A percentile compares a stretch with the other conserved stretches of the same genome.
Evolutionary conservation across 345 rosid species (phyloP).

Genomic region (Heritiera fomes): DNA sequence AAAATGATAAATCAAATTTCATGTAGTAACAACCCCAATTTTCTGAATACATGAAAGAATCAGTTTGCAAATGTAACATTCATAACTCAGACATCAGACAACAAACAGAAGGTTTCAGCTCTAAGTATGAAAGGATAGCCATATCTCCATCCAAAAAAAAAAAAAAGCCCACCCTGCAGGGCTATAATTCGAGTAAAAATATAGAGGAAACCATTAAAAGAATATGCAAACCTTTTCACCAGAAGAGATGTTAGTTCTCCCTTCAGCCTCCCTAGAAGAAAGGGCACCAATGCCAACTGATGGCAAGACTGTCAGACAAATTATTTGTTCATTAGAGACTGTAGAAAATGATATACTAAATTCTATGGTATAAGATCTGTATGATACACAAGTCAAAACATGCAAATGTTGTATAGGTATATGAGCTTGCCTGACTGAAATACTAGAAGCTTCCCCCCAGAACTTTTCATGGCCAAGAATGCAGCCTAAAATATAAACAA

Average conservation of each 20-base stretch:
- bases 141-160: conserved; percentile 10
- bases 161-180: no score
- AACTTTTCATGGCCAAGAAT: conserved; percentile 89
- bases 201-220: conserved; percentile 12
- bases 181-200: background rate
- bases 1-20: background rate
- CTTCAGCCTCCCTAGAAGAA: conserved; percentile 94
- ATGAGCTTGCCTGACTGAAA: conserved; percentile 84
- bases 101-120: background rate
- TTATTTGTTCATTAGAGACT: background rate
- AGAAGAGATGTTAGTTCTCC: conserved; percentile 80
- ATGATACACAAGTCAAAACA: conserved; percentile 1
- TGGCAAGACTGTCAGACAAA: conserved; percentile 69
- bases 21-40: background rate
- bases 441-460: conserved; percentile 92
- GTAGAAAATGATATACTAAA: background rate
- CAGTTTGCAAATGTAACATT: background rate
- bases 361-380: background rate
- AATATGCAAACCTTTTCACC: conserved; percentile 73
- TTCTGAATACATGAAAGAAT: background rate
- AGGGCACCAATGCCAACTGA: conserved; percentile 97
- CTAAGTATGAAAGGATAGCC: background rate
- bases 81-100: background rate
- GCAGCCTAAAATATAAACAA: conserved; percentile 60
- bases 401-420: background rate